Percentiles rank a stretch among this genome's conserved stretches.
These are phyloP conservation scores for Vigna radiata DNA, from an alignment of 306 rosid species.

Conservation along the genomic window DNA sequence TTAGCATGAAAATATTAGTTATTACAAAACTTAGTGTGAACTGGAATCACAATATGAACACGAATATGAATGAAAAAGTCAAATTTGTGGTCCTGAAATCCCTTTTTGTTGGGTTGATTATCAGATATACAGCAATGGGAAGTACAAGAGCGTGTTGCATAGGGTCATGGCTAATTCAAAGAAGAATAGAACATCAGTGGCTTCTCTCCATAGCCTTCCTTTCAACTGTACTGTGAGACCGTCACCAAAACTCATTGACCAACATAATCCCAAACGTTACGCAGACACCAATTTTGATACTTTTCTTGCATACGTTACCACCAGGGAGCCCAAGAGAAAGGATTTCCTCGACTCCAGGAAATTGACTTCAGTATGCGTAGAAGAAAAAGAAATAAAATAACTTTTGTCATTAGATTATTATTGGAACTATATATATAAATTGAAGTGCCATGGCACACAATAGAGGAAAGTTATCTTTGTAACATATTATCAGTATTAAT, in stretches of 20 bases:
- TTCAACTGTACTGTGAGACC: slow-evolving; percentile 58
- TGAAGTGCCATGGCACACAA: too few species aligned
- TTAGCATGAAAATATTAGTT: too few species aligned
- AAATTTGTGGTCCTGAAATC: too few species aligned
- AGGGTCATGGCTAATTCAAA: slow-evolving; percentile 72
- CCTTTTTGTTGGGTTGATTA: background rate
- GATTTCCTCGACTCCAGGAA: slow-evolving; percentile 77
- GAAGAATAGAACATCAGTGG: slow-evolving; percentile 67
- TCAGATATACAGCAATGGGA: slow-evolving; percentile 94
- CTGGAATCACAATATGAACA: too few species aligned
- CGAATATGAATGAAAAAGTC: too few species aligned
- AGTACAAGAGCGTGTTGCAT: slow-evolving; percentile 85
- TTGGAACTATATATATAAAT: too few species aligned
- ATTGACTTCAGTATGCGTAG: slow-evolving; percentile 37
- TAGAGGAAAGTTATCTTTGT: too few species aligned
- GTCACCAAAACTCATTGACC: slow-evolving; percentile 63
- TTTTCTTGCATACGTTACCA: slow-evolving; percentile 66
- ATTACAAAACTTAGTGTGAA: too few species aligned
- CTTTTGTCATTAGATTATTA: too few species aligned
- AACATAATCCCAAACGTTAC: slow-evolving; percentile 72
- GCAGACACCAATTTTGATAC: slow-evolving; percentile 67
- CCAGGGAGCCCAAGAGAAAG: slow-evolving; percentile 67
- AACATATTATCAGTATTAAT: too few species aligned
- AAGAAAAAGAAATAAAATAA: too few species aligned
- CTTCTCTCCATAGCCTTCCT: slow-evolving; percentile 75